Conservation (phyloP, 371 early-diverging fungal genomes). For the Mortierella sp. region DNA sequence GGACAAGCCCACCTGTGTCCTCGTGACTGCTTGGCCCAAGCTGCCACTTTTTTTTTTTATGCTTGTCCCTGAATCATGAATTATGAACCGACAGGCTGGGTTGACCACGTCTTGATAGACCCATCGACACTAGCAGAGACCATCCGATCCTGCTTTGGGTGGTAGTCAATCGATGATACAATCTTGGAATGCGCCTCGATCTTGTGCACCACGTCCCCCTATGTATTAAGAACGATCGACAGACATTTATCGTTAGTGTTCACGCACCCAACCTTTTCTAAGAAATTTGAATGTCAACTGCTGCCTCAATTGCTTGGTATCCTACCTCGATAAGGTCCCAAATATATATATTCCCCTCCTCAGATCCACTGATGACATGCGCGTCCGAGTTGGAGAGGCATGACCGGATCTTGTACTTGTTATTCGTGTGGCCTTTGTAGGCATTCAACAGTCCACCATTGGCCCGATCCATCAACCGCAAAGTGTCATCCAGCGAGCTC, state of each 20-base stretch:
- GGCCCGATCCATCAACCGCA: slow-evolving; percentile 87
- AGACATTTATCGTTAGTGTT: too few relatives aligned
- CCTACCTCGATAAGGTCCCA: slow-evolving; percentile 87
- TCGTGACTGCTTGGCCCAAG: slow-evolving; percentile 10
- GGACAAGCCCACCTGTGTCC: neutral
- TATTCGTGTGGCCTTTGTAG: slow-evolving; percentile 86
- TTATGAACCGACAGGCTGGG: slow-evolving; percentile 18
- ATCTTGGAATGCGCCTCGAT: slow-evolving; percentile 65
- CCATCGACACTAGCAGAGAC: slow-evolving; percentile 70
- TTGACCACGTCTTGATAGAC: slow-evolving; percentile 52
- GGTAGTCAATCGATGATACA: slow-evolving; percentile 69
- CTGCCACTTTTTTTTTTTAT: neutral
- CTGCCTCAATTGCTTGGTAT: too few relatives aligned
- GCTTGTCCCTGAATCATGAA: neutral
- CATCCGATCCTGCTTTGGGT: slow-evolving; percentile 63
- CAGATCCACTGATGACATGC: slow-evolving; percentile 89
- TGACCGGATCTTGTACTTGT: slow-evolving; percentile 80
- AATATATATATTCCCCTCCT: slow-evolving; percentile 87
- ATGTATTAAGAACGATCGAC: neutral
- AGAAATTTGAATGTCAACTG: neutral
- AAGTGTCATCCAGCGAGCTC: slow-evolving; percentile 78
- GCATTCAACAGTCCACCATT: slow-evolving; percentile 82
- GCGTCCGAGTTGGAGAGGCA: slow-evolving; percentile 80
- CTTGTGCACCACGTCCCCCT: slow-evolving; percentile 62
- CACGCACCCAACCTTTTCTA: too few relatives aligned